Percentiles rank a stretch among this genome's conserved stretches.
These are phyloP conservation scores for Isabelozyma gotoi DNA, from an alignment of 805 yeast genomes.

Conservation along the genomic window DNA sequence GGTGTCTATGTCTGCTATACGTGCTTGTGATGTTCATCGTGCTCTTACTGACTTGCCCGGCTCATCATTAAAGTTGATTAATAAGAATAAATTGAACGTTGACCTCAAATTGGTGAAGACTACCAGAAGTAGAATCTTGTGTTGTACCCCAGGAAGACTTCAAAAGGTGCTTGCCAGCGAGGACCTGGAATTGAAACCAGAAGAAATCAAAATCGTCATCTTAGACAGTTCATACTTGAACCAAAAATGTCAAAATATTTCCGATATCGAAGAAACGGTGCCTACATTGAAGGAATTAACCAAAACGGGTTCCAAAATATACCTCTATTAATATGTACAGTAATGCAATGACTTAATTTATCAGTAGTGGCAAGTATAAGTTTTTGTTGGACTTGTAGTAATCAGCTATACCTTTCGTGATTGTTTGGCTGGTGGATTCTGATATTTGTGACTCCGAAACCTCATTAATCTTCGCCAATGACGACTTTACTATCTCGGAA, in stretches of 20 bases:
- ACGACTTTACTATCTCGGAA: not conserved
- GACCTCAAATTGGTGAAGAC: conserved; percentile 51
- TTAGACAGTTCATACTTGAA: conserved; percentile 65
- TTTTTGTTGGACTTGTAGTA: conserved; percentile 27
- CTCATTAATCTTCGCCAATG: conserved; percentile 9
- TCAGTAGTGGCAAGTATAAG: conserved; percentile 25
- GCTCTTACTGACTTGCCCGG: conserved; percentile 49
- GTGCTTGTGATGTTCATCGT: conserved; percentile 85
- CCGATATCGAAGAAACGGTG: conserved; percentile 55
- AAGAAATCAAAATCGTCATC: conserved; percentile 53
- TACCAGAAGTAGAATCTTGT: conserved; percentile 50
- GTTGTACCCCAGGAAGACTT: conserved; percentile 65
- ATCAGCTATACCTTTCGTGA: conserved; percentile 21
- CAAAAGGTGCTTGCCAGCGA: conserved; percentile 46
- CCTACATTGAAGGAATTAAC: conserved; percentile 41
- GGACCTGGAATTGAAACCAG: conserved; percentile 36
- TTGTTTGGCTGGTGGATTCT: conserved; percentile 10
- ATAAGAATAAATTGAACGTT: conserved; percentile 68
- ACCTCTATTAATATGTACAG: conserved; percentile 41
- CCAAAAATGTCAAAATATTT: conserved; percentile 55
- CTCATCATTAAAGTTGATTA: conserved; percentile 67
- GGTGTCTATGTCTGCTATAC: conserved; percentile 72
- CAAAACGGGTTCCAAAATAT: conserved; percentile 46
- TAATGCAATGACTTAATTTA: conserved; percentile 1
- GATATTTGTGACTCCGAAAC: conserved; percentile 1